phyloP scores from a whole-genome alignment of 208 protist species.

The Plasmodiophora brassicae region DNA sequence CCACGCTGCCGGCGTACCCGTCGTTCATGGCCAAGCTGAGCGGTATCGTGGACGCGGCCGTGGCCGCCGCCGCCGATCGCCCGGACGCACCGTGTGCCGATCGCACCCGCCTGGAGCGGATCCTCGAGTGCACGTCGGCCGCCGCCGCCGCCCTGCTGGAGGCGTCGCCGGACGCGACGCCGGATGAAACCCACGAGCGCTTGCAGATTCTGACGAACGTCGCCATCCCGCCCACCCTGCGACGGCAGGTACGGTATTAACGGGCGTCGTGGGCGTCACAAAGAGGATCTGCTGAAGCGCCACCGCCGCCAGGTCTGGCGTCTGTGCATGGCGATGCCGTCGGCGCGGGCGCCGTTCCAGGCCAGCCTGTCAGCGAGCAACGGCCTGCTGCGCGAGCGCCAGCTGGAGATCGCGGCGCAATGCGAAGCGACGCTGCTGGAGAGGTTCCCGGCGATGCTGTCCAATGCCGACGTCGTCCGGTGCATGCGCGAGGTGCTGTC shows the following conservation, averaged over 20 bases:
- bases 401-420: background rate
- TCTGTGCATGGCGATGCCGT: background rate
- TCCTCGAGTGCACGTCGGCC: background rate
- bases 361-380: background rate
- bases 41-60: background rate
- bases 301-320: background rate
- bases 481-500: too few species aligned
- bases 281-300: background rate
- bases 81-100: too few species aligned
- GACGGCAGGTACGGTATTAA: background rate
- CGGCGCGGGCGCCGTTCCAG: background rate
- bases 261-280: background rate
- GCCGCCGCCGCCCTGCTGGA: background rate
- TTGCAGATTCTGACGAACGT: slow-evolving; percentile 14
- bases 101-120: background rate
- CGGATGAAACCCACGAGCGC: background rate
- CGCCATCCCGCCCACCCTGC: background rate
- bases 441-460: background rate
- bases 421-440: background rate
- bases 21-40: background rate
- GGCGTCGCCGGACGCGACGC: background rate
- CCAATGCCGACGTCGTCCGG: background rate
- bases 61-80: background rate
- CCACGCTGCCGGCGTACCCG: background rate
- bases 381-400: background rate